A percentile compares a stretch with the other conserved stretches of the same genome.
Conservation (phyloP, 2,329 filamentous ascomycete genomes). For the Zymoseptoria crescenta region DNA sequence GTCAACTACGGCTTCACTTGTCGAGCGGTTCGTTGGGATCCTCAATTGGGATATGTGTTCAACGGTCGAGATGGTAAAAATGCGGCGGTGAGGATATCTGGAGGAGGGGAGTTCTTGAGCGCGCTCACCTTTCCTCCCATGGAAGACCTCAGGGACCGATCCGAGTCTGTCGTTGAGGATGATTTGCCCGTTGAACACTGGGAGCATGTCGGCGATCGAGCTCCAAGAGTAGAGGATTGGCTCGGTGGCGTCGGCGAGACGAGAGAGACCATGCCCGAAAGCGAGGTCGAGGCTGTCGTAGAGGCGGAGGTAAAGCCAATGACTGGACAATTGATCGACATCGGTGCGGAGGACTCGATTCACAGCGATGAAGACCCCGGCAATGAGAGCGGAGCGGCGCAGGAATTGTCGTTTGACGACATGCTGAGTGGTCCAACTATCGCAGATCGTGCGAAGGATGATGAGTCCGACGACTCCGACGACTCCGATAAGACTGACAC, state of each 20-base stretch:
- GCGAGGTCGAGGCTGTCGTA: not conserved
- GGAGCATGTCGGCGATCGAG: slow-evolving; percentile 9
- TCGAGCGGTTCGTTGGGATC: slow-evolving; percentile 14
- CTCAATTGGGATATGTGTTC: slow-evolving; percentile 13
- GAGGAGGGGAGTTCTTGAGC: not conserved
- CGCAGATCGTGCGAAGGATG: not conserved
- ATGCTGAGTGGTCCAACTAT: not conserved
- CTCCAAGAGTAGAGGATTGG: slow-evolving; percentile 18
- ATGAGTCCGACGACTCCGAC: slow-evolving; percentile 3
- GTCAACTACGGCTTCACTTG: slow-evolving; percentile 11
- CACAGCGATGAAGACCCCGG: slow-evolving; percentile 2
- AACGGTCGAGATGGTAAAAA: slow-evolving; percentile 17
- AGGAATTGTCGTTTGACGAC: not conserved
- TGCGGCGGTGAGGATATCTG: not conserved
- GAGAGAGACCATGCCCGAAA: slow-evolving; percentile 10
- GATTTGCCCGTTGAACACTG: slow-evolving; percentile 4
- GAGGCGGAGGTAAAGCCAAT: not conserved
- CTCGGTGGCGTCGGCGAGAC: slow-evolving; percentile 18
- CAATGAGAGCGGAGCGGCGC: slow-evolving; percentile 15
- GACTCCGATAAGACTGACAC: slow-evolving; percentile 3
- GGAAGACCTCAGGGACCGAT: not conserved
- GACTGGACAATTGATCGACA: not conserved
- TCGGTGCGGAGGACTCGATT: not conserved
- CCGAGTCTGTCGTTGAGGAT: not conserved
- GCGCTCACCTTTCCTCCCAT: not conserved